Evolutionary conservation across 345 rosid genomes (phyloP), one percentile per base, ranked within the genome.

Genomic region (Syzygium grande): DNA sequence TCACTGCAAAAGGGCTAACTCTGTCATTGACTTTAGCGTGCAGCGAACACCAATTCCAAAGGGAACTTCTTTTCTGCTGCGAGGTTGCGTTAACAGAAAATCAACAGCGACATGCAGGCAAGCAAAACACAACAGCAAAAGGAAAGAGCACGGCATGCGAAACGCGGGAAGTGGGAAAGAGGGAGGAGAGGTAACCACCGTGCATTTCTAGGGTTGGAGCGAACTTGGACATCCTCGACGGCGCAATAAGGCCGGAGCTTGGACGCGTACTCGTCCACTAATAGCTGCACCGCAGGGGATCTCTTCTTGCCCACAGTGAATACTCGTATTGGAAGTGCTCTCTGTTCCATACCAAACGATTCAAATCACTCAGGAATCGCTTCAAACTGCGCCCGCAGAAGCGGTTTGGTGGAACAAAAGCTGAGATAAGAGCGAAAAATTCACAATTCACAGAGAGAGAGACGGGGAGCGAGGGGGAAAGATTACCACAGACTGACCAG

Each of bases 261-360:
- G 89, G 54, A 84, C 8, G 88, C 87, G 88, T 94, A 97, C 77
- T 95, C 98, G 89, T 95, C 96, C 41, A 95, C 96, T 88, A 95
- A 73, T 84, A 95, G 90, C 77, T 93, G 96, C 49, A 96, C 97
- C 30, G 94, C 97, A 51, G 92, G 91, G 27, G 96, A 90, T 91
- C 98, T 94, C 95, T 92, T 94, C 89, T 95, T 97, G 85, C 98
- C 99, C 51, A 95, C 95, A 11, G 97, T 94, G 79, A 96, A 86
- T 25, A 96, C 92, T 61, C 99, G 93, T 86, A 95, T 91, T 0
- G 99, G 99, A 52, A 96, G 89, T 61, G 96, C 94, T 91, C 96
- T 96, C 99, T 97, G 92, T 87, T n/a, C 86, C 73, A 83, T 51
- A 86, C 43, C 89, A 51, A 86, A 1, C 23, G 34, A 63, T 43